Evolutionary conservation across 129 eudicot genomes (phyloP).

Genomic region (Lactuca sativa): DNA sequence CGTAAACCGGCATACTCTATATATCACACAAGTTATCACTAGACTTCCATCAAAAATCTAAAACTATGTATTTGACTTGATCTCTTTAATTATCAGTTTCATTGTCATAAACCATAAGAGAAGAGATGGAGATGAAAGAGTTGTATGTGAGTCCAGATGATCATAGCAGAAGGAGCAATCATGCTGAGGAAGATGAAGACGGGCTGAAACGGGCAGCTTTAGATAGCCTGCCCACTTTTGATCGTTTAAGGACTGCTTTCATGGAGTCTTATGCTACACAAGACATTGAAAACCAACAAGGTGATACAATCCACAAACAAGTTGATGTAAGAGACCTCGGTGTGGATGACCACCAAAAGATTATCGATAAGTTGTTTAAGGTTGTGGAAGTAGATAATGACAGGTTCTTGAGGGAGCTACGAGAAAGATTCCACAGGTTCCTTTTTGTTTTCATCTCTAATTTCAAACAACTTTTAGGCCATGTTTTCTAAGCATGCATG

Average conservation of each 20-base stretch:
- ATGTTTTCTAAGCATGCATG: background rate
- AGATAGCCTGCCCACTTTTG: conserved; percentile 51
- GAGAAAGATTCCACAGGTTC: conserved; percentile 60
- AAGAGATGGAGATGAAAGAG: conserved; percentile 17
- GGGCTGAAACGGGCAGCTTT: conserved; percentile 47
- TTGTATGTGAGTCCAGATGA: conserved; percentile 22
- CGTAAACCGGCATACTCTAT: background rate
- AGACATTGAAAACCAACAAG: conserved; percentile 26
- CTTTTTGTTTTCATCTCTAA: conserved; percentile 12
- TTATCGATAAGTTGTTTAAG: conserved; percentile 53
- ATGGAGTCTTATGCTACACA: conserved; percentile 32
- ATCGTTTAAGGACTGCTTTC: conserved; percentile 60
- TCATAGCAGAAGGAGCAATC: conserved; percentile 28
- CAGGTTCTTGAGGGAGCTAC: conserved; percentile 54
- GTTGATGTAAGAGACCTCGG: conserved; percentile 51
- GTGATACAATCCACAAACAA: conserved; percentile 15
- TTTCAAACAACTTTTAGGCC: background rate
- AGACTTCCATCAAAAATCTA: background rate
- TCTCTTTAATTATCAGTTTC: background rate
- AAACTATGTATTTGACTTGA: background rate
- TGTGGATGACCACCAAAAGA: conserved; percentile 46
- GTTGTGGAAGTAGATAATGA: conserved; percentile 80
- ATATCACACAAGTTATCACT: background rate
- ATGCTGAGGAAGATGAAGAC: conserved; percentile 39
- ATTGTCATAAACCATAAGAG: background rate